Conservation (phyloP, 108 stramenopile species). For the Aureococcus anophagefferens region DNA sequence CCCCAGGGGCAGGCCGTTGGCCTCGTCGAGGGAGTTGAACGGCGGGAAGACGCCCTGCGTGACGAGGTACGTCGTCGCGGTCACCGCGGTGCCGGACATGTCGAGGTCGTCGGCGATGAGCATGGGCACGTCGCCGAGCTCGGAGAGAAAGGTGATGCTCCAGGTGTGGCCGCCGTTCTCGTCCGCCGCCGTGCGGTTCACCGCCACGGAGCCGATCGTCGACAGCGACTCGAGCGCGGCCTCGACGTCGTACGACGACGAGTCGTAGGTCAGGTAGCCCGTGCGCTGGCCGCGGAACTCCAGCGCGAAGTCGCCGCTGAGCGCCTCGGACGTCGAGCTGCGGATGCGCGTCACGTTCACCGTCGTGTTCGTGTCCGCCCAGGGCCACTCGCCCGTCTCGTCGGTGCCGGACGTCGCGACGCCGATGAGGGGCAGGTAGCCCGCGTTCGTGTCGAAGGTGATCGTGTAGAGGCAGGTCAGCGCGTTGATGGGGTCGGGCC, state of each 20-base stretch:
- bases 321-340: constrained; percentile 15
- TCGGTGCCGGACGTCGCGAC: constrained; percentile 8
- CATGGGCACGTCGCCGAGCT: constrained; percentile 48
- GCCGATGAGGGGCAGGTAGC: constrained; percentile 36
- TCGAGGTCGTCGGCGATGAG: constrained; percentile 49
- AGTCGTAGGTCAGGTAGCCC: constrained; percentile 54
- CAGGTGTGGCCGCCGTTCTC: constrained; percentile 62
- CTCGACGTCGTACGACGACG: constrained; percentile 43
- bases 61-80: not conserved
- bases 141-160: constrained; percentile 58
- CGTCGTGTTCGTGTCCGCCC: not conserved
- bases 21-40: constrained; percentile 25
- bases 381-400: not conserved
- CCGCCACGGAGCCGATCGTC: constrained; percentile 54
- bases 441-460: constrained; percentile 65
- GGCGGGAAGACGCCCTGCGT: constrained; percentile 30
- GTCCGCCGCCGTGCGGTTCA: constrained; percentile 47
- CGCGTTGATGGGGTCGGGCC: constrained; percentile 13
- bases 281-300: constrained; percentile 53
- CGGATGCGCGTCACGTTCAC: not conserved
- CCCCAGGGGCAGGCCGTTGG: constrained; percentile 37
- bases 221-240: constrained; percentile 49
- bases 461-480: constrained; percentile 53
- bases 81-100: constrained; percentile 53
- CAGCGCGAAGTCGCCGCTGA: constrained; percentile 62